These are phyloP conservation scores for Xylariaceae sp. DNA, from an alignment of 2,329 filamentous ascomycete genomes.

Conservation along the genomic window DNA sequence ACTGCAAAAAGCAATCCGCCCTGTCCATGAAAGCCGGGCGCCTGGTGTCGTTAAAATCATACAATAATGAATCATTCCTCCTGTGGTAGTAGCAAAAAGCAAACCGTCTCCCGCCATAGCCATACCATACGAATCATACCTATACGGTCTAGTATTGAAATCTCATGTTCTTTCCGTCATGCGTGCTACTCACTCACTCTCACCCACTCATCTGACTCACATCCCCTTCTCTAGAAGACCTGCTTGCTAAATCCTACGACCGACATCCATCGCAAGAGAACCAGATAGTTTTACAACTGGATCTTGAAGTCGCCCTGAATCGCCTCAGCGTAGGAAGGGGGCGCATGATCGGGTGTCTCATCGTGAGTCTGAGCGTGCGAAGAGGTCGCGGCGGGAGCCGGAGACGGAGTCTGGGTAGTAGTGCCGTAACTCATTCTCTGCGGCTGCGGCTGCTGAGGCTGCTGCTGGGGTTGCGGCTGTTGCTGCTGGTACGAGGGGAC, in stretches of 20 bases:
- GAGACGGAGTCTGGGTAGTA: conserved; percentile 25
- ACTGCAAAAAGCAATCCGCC: no score
- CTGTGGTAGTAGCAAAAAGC: no score
- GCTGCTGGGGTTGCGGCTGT: conserved; percentile 26
- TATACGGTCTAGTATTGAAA: no score
- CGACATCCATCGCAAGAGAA: no score
- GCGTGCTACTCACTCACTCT: no score
- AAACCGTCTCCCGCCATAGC: no score
- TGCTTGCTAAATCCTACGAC: no score
- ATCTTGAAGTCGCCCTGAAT: conserved; percentile 89
- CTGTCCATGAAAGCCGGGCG: neutral
- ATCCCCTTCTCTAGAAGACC: no score
- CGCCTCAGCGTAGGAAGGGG: conserved; percentile 86
- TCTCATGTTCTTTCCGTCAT: neutral
- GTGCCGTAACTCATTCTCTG: conserved; percentile 43
- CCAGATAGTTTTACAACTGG: conserved; percentile 56
- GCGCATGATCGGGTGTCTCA: conserved; percentile 37
- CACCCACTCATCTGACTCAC: no score
- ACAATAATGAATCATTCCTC: no score
- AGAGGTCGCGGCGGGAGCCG: conserved; percentile 15
- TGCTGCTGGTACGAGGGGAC: conserved; percentile 21
- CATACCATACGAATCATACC: no score
- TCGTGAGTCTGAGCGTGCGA: conserved; percentile 25
- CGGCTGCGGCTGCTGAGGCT: conserved; percentile 30
- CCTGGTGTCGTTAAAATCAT: neutral